phyloP scores from a whole-genome alignment of 257 asterid genomes.

The Capsicum pubescens region DNA sequence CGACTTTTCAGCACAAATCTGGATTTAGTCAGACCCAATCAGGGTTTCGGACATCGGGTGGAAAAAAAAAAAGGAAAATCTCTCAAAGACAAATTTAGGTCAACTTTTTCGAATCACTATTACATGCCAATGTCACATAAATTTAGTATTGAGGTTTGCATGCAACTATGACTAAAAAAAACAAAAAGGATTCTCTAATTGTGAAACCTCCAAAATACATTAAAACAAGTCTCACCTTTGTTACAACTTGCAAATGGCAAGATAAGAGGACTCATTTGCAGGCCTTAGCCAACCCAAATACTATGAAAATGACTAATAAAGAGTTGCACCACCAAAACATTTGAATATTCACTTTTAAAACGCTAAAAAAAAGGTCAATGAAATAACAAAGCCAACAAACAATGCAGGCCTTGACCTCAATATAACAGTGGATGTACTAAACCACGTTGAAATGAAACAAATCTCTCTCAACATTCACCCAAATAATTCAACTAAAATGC shows the following conservation, averaged over 20 bases:
- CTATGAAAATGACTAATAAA: slow-evolving; percentile 19
- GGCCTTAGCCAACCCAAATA: slow-evolving; percentile 42
- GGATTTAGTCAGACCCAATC: too few relatives aligned
- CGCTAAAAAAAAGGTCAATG: background rate
- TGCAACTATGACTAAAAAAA: too few relatives aligned
- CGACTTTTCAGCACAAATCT: too few relatives aligned
- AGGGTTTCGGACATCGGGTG: too few relatives aligned
- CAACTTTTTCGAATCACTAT: too few relatives aligned
- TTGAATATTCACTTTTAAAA: background rate
- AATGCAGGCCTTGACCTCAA: slow-evolving; percentile 17
- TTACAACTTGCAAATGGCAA: slow-evolving; percentile 70
- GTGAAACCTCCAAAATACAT: background rate
- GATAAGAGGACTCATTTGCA: slow-evolving; percentile 45
- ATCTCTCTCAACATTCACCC: background rate
- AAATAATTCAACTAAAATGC: background rate
- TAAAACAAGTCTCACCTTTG: background rate
- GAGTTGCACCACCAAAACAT: background rate
- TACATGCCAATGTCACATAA: too few relatives aligned
- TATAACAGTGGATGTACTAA: slow-evolving; percentile 12
- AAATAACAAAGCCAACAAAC: background rate
- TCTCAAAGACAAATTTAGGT: too few relatives aligned
- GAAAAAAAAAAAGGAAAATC: too few relatives aligned
- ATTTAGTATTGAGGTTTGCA: too few relatives aligned
- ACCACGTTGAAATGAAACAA: slow-evolving; percentile 1
- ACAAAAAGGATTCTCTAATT: too few relatives aligned